Conservation (phyloP, 176 grass and related monocot species). For the Neostapfia colusana region DNA sequence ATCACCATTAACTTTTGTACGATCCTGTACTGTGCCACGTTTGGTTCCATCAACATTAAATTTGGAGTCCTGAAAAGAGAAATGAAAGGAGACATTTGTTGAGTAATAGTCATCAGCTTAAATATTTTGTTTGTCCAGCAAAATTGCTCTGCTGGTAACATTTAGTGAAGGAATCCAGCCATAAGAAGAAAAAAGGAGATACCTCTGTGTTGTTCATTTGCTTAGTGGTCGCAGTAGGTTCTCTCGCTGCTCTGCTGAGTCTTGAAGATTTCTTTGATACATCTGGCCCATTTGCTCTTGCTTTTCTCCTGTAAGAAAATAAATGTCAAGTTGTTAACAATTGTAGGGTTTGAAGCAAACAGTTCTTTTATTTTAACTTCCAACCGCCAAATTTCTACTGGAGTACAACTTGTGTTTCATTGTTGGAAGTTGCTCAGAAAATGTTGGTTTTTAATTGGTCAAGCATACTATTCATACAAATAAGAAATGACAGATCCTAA, state of each 20-base stretch:
- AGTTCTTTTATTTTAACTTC: neutral
- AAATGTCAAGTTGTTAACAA: neutral
- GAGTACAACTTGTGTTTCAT: neutral
- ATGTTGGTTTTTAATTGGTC: neutral
- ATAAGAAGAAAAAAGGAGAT: slow-evolving; percentile 15
- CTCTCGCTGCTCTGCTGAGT: slow-evolving; percentile 53
- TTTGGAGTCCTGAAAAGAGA: slow-evolving; percentile 56
- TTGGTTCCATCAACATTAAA: slow-evolving; percentile 49
- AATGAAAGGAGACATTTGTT: slow-evolving; percentile 25
- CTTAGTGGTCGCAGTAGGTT: slow-evolving; percentile 39
- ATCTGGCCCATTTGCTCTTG: slow-evolving; percentile 57
- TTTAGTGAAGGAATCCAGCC: slow-evolving; percentile 12
- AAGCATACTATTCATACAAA: slow-evolving; percentile 12
- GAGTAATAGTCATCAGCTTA: neutral
- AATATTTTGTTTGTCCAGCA: neutral
- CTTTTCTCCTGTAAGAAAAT: slow-evolving; percentile 56
- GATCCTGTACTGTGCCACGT: slow-evolving; percentile 40
- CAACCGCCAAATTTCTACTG: neutral
- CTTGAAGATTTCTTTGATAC: slow-evolving; percentile 65
- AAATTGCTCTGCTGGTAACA: neutral
- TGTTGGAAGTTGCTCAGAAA: neutral
- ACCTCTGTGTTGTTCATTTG: slow-evolving; percentile 41
- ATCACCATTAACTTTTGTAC: slow-evolving; percentile 51
- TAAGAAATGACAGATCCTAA: slow-evolving; percentile 6
- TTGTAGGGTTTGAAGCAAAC: neutral